Evolutionary conservation across 2,329 filamentous ascomycete species (phyloP), one percentile per base, ranked within the genome.

Genomic region (Didymella segeticola): DNA sequence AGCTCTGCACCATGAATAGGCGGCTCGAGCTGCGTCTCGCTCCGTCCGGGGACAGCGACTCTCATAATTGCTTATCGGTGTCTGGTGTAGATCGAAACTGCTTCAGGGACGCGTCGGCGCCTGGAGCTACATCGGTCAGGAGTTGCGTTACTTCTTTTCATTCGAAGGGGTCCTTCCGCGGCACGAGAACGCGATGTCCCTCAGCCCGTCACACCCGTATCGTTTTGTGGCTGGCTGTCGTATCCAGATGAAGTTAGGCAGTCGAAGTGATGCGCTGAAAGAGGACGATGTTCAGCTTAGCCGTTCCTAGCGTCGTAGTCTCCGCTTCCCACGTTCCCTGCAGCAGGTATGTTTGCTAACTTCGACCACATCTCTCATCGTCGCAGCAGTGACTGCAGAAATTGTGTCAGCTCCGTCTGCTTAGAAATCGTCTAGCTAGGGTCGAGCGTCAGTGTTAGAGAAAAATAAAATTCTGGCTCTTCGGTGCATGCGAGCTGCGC

Each of bases 181-280:
- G 23, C 30, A 17, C 12, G 33, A 38, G 14, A 8, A 9, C 23
- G 20, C 23, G 23, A 47, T 37, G 31, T 43, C 9, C 10, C 20
- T 31, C 45, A 39, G 34, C 43, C n/a, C n/a, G n/a, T n/a, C n/a
- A n/a, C n/a, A 25, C 45, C 45, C 47, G 25, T 43, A 30, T 43
- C 19, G 31, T 23, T 36, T 43, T 30, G 51, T 54, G 51, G 51
- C 51, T 54, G 38, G 51, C 51, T 54, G 51, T 45, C 50, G 15
- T 31, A 6, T 38, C 43, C 36, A 1, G 39, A 43, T 34, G 37
- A 6, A 9, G 22, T 19, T 23, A 19, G 25, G 33, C 29, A 38
- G 7, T 46, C n/a, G 39, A 29, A 27, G 37, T 26, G 29, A 25
- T 51, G 42, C 6, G 20, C 34, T 47, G 33, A 19, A 47, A 29